These are phyloP conservation scores for Perkinsus olseni DNA, from an alignment of 169 alveolate genomes.

Conservation along the genomic window DNA sequence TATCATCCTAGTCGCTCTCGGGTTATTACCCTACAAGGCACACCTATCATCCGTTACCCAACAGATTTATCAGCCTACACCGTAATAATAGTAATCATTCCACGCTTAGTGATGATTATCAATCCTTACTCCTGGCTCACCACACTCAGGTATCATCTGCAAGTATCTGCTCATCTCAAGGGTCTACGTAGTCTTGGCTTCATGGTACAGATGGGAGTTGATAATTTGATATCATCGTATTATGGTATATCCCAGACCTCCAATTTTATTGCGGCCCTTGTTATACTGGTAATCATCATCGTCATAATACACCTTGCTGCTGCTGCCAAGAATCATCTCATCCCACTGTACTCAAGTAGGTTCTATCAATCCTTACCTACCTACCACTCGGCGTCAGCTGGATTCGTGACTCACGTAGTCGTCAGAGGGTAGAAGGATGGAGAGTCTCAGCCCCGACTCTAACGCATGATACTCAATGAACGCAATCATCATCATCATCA, in stretches of 20 bases:
- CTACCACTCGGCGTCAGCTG: too few relatives aligned
- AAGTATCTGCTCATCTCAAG: not conserved
- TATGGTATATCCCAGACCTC: not conserved
- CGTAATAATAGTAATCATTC: not conserved
- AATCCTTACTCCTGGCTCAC: not conserved
- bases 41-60: not conserved
- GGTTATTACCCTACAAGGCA: not conserved
- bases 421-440: too few relatives aligned
- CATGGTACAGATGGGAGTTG: not conserved
- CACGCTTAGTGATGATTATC: too few relatives aligned
- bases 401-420: too few relatives aligned
- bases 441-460: too few relatives aligned
- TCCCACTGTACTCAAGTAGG: too few relatives aligned
- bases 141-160: not conserved
- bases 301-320: too few relatives aligned
- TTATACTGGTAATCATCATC: not conserved
- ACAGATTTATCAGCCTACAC: not conserved
- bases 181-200: not conserved
- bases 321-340: too few relatives aligned
- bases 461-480: too few relatives aligned
- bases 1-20: not conserved
- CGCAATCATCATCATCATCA: too few relatives aligned
- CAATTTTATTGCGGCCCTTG: not conserved
- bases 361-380: too few relatives aligned
- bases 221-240: not conserved